Percentiles rank a stretch among this genome's conserved stretches.
phyloP scores from a whole-genome alignment of 2,329 filamentous ascomycete species.

The Fusarium sacchari region DNA sequence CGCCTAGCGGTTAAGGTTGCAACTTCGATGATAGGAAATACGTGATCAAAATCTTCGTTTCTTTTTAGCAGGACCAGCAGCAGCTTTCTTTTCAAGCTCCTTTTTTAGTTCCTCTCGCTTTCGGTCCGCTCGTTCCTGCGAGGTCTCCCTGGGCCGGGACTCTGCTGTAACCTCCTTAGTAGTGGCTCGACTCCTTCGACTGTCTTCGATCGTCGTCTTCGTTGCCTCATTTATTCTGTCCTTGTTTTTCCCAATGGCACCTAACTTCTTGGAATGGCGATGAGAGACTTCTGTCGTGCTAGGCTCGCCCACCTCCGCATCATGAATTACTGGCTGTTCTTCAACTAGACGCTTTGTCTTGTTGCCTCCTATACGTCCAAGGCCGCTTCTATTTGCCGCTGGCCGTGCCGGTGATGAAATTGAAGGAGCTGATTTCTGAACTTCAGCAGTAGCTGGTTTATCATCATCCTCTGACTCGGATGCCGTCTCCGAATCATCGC shows the following conservation, averaged over 20 bases:
- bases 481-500: conserved; percentile 54
- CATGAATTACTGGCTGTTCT: neutral
- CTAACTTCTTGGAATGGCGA: conserved; percentile 44
- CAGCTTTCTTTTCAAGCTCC: conserved; percentile 61
- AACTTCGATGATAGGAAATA: neutral
- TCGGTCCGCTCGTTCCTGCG: conserved; percentile 59
- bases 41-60: conserved; percentile 61
- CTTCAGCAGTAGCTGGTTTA: conserved; percentile 38
- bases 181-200: conserved; percentile 35
- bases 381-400: conserved; percentile 44
- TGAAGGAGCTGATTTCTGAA: conserved; percentile 24
- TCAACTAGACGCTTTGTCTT: conserved; percentile 33
- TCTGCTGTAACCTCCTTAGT: conserved; percentile 40
- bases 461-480: conserved; percentile 54
- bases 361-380: conserved; percentile 56
- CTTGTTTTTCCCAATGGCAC: conserved; percentile 49
- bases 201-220: conserved; percentile 23
- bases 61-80: conserved; percentile 63
- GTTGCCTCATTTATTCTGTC: conserved; percentile 5
- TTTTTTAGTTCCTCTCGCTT: conserved; percentile 62
- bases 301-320: conserved; percentile 9
- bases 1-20: neutral
- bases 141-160: conserved; percentile 53
- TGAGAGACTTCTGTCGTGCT: conserved; percentile 9
- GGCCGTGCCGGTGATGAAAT: conserved; percentile 41